Base-by-base conservation (phyloP, 192 early-diverging fungal species). In the Coemansia interrupta region DNA sequence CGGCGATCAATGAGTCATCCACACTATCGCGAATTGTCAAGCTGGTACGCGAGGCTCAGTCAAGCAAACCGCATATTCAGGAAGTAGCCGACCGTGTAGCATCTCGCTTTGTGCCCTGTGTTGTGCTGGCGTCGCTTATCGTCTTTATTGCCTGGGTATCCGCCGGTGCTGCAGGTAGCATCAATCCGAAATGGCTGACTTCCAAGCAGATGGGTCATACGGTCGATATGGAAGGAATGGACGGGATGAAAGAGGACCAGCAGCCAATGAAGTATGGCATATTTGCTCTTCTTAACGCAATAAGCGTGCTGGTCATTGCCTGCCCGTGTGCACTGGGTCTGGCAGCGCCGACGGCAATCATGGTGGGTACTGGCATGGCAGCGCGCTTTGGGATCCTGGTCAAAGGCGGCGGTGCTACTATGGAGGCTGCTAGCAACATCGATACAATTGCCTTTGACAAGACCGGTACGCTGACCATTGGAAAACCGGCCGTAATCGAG, bases 241-340 rank as follows among this genome's bases (percentile, higher is more conserved):
- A 48, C 17, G 30, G 13, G 9, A 44, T 49, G 30, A 49, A 36
- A 26, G 60, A 54, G 19, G 56, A 49, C 6, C 36, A 72, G 14
- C 65, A 81, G 28, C 71, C 68, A 11, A 70, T 55, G 73, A 54
- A 66, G 54, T 81, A 72, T 44, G 70, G 54, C 49, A 80, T 49
- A 74, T 82, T 72, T 84, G 82, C 82, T 72, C 91, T 71, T 74
- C 89, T 66, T 83, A 91, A 51, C 85, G 87, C 66, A 54, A 90
- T 47, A 78, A 89, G 72, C 64, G 94, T 96, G n/a, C 87, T 98
- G 72, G 92, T 98, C 14, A 93, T 98, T 7, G 94, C 95, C 19
- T 98, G 95, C 54, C 95, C 95, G 22, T 98, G 95, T 80, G 93
- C 95, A 5, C 80, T 98, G 23, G 96, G 96, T 23, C 82, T 98